Evolutionary conservation across 192 early-diverging fungal genomes (phyloP).

Genomic region (Backusella tarrabulga): DNA sequence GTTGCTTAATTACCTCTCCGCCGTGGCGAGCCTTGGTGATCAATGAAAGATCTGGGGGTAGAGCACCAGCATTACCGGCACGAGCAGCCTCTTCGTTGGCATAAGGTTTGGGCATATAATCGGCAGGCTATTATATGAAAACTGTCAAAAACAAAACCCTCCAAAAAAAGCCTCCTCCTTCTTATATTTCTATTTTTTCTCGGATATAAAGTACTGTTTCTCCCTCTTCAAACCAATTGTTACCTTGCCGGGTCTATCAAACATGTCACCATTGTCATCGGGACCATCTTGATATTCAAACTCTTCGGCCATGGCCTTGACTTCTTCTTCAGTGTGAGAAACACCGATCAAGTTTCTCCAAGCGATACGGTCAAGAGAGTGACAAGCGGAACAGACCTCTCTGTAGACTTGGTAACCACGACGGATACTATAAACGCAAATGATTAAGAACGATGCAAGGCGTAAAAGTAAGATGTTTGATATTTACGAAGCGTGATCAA

Average conservation of each 20-base stretch:
- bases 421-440: constrained; percentile 69
- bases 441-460: not conserved
- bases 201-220: not conserved
- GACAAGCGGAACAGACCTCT: constrained; percentile 97
- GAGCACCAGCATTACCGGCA: constrained; percentile 93
- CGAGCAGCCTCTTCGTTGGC: constrained; percentile 96
- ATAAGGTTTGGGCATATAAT: constrained; percentile 89
- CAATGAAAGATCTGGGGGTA: constrained; percentile 93
- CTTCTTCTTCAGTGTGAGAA: constrained; percentile 89
- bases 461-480: not conserved
- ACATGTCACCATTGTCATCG: constrained; percentile 89
- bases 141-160: not conserved
- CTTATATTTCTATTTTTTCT: not conserved
- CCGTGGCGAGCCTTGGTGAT: constrained; percentile 95
- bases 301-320: constrained; percentile 89
- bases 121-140: constrained; percentile 57
- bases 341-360: constrained; percentile 96
- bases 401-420: constrained; percentile 99
- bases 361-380: constrained; percentile 90
- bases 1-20: constrained; percentile 60
- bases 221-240: not conserved
- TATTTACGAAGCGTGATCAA: constrained; percentile 85
- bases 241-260: constrained; percentile 87
- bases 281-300: constrained; percentile 92
- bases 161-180: not conserved